Evolutionary conservation across 2,329 filamentous ascomycete genomes (phyloP), one percentile per base, ranked within the genome.

Genomic region (Trichophyton schoenleinii): DNA sequence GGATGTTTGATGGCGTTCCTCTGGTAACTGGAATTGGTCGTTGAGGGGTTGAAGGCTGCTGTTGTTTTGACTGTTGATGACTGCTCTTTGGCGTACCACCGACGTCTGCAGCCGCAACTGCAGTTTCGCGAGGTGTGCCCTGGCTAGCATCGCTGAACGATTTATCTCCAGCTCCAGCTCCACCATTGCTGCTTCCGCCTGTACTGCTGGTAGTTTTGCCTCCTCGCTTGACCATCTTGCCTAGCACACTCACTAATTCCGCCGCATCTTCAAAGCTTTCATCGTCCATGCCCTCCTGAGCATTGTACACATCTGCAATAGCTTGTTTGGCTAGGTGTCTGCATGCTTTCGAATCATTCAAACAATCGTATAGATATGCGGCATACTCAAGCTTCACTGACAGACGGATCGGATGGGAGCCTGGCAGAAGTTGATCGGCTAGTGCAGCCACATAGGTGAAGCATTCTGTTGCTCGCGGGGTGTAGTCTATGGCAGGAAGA

Each of bases 231-330:
- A 91, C 89, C 86, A 96, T 94, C 69, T 87, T 89, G 5, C 89
- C 90, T 0, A 97, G 74, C 0, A 94, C 86, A 0, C 88, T 87
- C 7, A 97, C 91, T 11, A 96, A 80, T 68, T 92, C 88, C 62
- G 90, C 91, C 0, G 91, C 90, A 72, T 97, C 94, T 66, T 88
- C 84, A 71, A 96, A 99, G 79, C 94, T 95, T 66, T 95, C 90
- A 69, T 97, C 91, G 63, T 95, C 89, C 84, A 97, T 92, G 20
- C 89, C 89, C 73, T 96, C 91, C 60, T 87, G 85, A 1, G 91
- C 90, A 62, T 91, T 87, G 70, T 96, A 96, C 0, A 96, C 92
- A 68, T 96, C 90, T 48, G 88, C 82, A 63, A 97, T 94, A 2
- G 91, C 89, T 42, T 86, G 81, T 68, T 89, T 87, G 9, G 94